Evolutionary conservation across 2,329 filamentous ascomycete genomes (phyloP).

Genomic region (Bipolaris oryzae): DNA sequence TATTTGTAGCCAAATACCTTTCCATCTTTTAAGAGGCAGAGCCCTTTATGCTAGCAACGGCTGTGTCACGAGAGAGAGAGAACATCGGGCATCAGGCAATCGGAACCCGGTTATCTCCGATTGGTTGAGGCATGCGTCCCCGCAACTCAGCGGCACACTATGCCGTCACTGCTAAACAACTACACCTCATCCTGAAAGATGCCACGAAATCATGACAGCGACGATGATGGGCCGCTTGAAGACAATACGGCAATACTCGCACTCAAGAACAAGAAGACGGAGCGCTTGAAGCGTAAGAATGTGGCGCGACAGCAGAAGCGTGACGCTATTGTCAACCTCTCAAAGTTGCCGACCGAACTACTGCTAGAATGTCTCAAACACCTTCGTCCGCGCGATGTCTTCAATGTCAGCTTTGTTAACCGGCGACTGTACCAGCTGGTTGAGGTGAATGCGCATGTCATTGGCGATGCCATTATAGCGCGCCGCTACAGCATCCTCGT

Average conservation of each 20-base stretch:
- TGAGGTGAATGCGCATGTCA: constrained; percentile 49
- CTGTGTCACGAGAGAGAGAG: constrained; percentile 7
- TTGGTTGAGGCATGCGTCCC: constrained; percentile 13
- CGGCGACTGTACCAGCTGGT: constrained; percentile 54
- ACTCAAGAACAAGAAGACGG: constrained; percentile 60
- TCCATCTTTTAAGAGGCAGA: too few species aligned
- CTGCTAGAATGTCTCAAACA: constrained; percentile 56
- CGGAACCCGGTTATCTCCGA: constrained; percentile 11
- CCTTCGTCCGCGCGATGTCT: constrained; percentile 59
- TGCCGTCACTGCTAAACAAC: constrained; percentile 11
- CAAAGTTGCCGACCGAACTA: constrained; percentile 61
- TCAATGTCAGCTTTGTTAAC: constrained; percentile 54
- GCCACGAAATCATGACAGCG: constrained; percentile 27
- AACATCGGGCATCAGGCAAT: constrained; percentile 1
- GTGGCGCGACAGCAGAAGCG: constrained; percentile 36
- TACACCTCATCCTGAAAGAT: constrained; percentile 16
- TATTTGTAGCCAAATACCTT: too few species aligned
- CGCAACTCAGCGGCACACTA: constrained; percentile 9
- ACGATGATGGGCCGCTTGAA: constrained; percentile 54
- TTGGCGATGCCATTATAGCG: constrained; percentile 53
- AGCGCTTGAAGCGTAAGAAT: constrained; percentile 54
- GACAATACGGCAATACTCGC: constrained; percentile 58
- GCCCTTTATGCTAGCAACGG: not conserved
- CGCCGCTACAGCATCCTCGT: constrained; percentile 59
- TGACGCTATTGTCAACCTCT: constrained; percentile 45